Conservation (phyloP, 352 stramenopile genomes). For the Pythium myriotylum region DNA sequence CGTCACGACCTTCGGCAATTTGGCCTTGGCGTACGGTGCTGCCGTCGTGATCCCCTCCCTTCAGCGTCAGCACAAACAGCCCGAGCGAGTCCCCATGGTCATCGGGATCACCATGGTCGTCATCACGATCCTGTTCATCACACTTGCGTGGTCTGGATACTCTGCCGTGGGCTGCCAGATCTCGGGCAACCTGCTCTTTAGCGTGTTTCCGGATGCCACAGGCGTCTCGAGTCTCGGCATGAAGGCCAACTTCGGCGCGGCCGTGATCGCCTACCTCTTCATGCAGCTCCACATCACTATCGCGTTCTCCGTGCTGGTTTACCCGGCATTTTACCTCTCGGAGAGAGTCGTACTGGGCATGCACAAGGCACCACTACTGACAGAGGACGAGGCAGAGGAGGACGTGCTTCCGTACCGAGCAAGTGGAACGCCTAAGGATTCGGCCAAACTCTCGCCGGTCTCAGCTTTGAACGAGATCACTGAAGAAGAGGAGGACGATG, state of each 20-base stretch:
- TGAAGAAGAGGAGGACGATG: conserved; percentile 34
- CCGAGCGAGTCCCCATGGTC: conserved; percentile 30
- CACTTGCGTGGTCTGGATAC: conserved; percentile 40
- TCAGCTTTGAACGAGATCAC: too few species aligned
- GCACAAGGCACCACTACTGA: conserved; percentile 41
- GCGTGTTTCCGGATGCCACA: conserved; percentile 40
- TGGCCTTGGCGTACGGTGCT: conserved; percentile 34
- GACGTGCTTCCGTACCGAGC: conserved; percentile 18
- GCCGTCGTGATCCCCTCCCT: conserved; percentile 33
- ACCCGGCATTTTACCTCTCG: conserved; percentile 59
- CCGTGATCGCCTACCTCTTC: conserved; percentile 59
- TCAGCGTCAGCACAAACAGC: conserved; percentile 21
- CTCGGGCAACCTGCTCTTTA: conserved; percentile 67
- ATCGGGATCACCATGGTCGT: conserved; percentile 28
- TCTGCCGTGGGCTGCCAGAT: conserved; percentile 68
- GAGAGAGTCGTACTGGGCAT: conserved; percentile 65
- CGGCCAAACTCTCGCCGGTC: conserved; percentile 6
- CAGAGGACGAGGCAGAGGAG: conserved; percentile 21
- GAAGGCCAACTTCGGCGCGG: conserved; percentile 38
- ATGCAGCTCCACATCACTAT: conserved; percentile 61
- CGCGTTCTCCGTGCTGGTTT: conserved; percentile 48
- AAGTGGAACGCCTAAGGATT: conserved; percentile 13
- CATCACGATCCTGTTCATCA: conserved; percentile 31
- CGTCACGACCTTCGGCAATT: conserved; percentile 31
- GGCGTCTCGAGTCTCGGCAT: conserved; percentile 51